Evolutionary conservation across 305 asterid species (phyloP), one percentile per base, ranked within the genome.

Genomic region (Fraxinus angustifolia): DNA sequence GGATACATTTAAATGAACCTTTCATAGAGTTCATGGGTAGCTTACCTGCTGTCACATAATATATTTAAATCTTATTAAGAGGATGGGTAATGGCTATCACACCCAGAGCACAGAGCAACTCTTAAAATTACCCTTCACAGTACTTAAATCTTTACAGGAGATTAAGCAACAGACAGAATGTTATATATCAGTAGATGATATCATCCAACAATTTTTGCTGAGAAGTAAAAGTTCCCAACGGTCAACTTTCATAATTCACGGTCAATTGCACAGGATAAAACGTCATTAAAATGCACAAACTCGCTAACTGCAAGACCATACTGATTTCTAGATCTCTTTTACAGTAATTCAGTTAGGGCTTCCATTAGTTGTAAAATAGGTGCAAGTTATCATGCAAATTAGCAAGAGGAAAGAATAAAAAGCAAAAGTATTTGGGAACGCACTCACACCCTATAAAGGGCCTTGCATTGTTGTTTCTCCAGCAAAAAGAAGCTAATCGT

Each of bases 391-490:
- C 80, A 80, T 56, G 60, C 68, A 77, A 6, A 6, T 34, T 53
- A 12, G 26, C 73, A 75, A 80, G 68, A 30, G 82, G 84, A 72
- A 23, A 75, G 8, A 10, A 31, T 65, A 87, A 17, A 31, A 33
- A 56, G 67, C 79, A 81, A 23, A 76, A 85, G 75, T 50, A 45
- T 28, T 79, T 45, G 89, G 97, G 80, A 89, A 86, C 82, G 84
- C 98, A 96, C 99, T 96, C 99, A 96, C 98, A 96, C 99, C 99
- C 97, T 93, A 89, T 96, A 94, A 86, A 94, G 98, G 82, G 97
- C 94, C 90, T 93, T 96, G 97, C 98, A 94, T 68, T 94, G 90
- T 82, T 90, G 98, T 40, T 90, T 91, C 91, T 94, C 98, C 91
- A 93, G 38, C 91, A 96, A 90, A 92, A 96, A 93, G 88, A 84